Evolutionary conservation across 1,284 basidiomycete genomes (phyloP).

Genomic region (Rhodotorula glutinis): DNA sequence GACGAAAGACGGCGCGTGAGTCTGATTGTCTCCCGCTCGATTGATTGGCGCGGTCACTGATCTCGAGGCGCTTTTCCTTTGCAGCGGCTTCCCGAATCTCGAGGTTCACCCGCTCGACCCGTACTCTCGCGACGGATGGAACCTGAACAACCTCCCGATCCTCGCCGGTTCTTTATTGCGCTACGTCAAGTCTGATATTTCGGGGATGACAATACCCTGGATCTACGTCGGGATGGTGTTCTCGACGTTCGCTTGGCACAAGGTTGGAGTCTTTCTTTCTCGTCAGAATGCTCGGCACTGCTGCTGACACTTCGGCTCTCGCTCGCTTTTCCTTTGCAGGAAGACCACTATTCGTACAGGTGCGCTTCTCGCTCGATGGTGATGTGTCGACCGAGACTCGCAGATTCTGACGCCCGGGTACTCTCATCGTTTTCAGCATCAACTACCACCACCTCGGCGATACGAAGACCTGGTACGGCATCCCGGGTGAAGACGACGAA

Average conservation of each 20-base stretch:
- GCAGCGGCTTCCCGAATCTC: slow-evolving; percentile 86
- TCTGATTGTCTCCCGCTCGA: neutral
- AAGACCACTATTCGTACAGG: slow-evolving; percentile 97
- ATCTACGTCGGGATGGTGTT: slow-evolving; percentile 99
- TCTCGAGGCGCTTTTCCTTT: slow-evolving; percentile 25
- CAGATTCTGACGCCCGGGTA: neutral
- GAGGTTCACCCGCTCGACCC: slow-evolving; percentile 85
- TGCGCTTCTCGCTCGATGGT: neutral
- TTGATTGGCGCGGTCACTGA: neutral
- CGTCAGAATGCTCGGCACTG: no score
- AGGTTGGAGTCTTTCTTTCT: slow-evolving; percentile 47
- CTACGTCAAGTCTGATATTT: slow-evolving; percentile 98
- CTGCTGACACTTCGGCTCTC: neutral
- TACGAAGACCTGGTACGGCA: slow-evolving; percentile 99
- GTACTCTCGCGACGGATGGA: slow-evolving; percentile 92
- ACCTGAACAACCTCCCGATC: slow-evolving; percentile 81
- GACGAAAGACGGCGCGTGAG: slow-evolving; percentile 89
- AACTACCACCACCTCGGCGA: slow-evolving; percentile 80
- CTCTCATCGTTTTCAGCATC: slow-evolving; percentile 64
- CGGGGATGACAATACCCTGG: slow-evolving; percentile 99
- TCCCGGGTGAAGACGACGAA: slow-evolving; percentile 88
- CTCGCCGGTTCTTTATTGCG: slow-evolving; percentile 48
- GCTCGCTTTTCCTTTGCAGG: slow-evolving; percentile 47
- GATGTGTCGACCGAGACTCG: no score
- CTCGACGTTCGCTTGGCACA: slow-evolving; percentile 99